phyloP scores from a whole-genome alignment of 768 basidiomycete genomes.

The Trichaptum fuscoviolaceum region DNA sequence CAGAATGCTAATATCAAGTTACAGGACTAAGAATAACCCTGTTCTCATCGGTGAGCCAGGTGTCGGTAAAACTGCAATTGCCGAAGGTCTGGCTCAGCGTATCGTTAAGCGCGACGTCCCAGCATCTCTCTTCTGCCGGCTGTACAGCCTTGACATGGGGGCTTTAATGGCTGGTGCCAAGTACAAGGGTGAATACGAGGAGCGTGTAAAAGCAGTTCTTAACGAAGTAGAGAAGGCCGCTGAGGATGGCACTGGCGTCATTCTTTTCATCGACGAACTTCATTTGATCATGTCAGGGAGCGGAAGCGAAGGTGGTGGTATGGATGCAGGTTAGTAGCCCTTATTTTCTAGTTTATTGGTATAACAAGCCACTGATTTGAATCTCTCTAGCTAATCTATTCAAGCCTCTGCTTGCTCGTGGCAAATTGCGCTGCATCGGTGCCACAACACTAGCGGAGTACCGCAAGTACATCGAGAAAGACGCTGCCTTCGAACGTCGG shows the following conservation, averaged over 20 bases:
- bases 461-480: constrained; percentile 88
- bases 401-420: constrained; percentile 88
- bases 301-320: constrained; percentile 78
- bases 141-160: constrained; percentile 91
- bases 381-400: constrained; percentile 59
- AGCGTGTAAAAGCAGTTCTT: constrained; percentile 88
- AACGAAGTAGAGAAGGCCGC: constrained; percentile 89
- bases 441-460: constrained; percentile 93
- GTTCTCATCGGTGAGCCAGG: constrained; percentile 93
- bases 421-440: constrained; percentile 72
- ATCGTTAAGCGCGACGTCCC: constrained; percentile 94
- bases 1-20: not conserved
- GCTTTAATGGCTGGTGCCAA: constrained; percentile 91
- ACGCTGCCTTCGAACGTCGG: constrained; percentile 84
- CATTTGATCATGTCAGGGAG: constrained; percentile 92
- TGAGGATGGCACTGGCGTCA: constrained; percentile 69
- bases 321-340: constrained; percentile 59
- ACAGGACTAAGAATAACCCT: constrained; percentile 94
- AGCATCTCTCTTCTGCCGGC: constrained; percentile 59
- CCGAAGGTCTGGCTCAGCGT: constrained; percentile 92
- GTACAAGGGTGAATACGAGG: constrained; percentile 96
- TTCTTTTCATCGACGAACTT: constrained; percentile 93
- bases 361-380: not conserved
- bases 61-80: constrained; percentile 94
- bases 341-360: not conserved